Percentiles rank a stretch among this genome's conserved stretches.
phyloP scores from a whole-genome alignment of 2,329 filamentous ascomycete genomes.

The Incumbomyces lentus region DNA sequence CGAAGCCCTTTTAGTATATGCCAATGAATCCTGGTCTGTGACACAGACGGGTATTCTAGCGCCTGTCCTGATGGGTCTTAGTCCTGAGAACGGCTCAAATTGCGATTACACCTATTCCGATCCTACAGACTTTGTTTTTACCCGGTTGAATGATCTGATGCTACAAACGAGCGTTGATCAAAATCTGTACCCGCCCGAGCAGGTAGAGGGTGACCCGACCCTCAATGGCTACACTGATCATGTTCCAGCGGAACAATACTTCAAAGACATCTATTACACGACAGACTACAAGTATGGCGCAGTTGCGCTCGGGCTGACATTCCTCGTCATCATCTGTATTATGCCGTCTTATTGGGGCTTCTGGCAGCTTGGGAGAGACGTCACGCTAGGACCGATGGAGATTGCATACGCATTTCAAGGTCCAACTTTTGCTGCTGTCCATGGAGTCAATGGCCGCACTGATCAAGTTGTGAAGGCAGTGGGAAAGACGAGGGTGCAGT shows the following conservation, averaged over 20 bases:
- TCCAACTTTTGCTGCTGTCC: constrained; percentile 3
- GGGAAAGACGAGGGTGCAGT: not conserved
- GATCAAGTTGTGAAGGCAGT: constrained; percentile 1
- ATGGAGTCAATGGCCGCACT: not conserved
- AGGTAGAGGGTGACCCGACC: no score
- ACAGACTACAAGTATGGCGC: no score
- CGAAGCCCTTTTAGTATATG: not conserved
- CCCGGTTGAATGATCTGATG: no score
- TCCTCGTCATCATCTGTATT: constrained; percentile 8
- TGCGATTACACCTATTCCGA: not conserved
- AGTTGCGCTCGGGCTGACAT: not conserved
- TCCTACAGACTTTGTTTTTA: no score
- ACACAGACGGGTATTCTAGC: not conserved
- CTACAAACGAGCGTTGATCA: no score
- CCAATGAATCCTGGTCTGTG: not conserved
- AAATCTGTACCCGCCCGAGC: no score
- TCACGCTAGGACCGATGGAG: constrained; percentile 22
- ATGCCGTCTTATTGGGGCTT: constrained; percentile 15
- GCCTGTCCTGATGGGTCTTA: no score
- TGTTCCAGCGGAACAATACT: no score
- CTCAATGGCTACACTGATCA: no score
- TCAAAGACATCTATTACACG: no score
- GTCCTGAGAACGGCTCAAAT: not conserved
- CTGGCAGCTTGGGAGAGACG: constrained; percentile 19
- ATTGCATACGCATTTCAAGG: constrained; percentile 22